Evolutionary conservation across 306 rosid genomes (phyloP).

Genomic region (Urtica urens): DNA sequence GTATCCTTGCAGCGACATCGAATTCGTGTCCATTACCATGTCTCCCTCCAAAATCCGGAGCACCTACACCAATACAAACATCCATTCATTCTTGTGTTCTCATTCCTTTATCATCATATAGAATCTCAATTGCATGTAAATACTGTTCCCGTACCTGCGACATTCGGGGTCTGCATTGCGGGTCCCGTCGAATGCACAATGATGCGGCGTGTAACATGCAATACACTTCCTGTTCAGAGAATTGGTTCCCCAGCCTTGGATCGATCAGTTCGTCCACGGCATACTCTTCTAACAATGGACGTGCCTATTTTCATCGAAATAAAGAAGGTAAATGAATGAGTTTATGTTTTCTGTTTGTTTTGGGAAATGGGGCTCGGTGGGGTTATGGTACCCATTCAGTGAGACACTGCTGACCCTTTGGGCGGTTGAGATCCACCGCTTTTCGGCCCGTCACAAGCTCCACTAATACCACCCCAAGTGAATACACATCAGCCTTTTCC

Average conservation of each 20-base stretch:
- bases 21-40: constrained; percentile 71
- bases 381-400: constrained; percentile 74
- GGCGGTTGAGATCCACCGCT: constrained; percentile 89
- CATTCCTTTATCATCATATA: background rate
- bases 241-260: constrained; percentile 64
- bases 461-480: constrained; percentile 91
- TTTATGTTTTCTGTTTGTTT: background rate
- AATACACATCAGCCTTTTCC: constrained; percentile 94
- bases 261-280: constrained; percentile 78
- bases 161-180: constrained; percentile 86
- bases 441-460: constrained; percentile 91
- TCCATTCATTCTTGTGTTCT: background rate
- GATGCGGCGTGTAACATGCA: constrained; percentile 95
- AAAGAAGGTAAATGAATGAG: background rate
- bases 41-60: constrained; percentile 94
- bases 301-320: constrained; percentile 33
- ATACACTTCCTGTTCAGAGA: constrained; percentile 62
- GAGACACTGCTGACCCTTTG: constrained; percentile 97
- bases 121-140: background rate
- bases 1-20: constrained; percentile 49
- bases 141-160: constrained; percentile 55
- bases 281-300: constrained; percentile 72
- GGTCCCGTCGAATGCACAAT: constrained; percentile 83
- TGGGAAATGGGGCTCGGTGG: background rate
- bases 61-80: constrained; percentile 37